Conservation (phyloP, 1,139 yeast genomes). For the Geotrichum klebahnii region DNA sequence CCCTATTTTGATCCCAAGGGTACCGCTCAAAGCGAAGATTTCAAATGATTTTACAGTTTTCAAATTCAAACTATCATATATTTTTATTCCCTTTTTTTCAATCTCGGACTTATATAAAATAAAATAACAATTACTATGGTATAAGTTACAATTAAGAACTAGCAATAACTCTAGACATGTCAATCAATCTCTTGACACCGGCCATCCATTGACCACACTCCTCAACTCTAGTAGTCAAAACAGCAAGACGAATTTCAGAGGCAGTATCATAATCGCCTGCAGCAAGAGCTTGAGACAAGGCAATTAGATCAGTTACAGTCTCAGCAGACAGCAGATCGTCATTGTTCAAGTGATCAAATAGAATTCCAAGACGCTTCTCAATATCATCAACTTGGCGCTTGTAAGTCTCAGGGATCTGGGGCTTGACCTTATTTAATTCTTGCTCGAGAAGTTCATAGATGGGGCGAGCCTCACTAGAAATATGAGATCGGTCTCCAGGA, state of each 20-base stretch:
- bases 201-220: slow-evolving; percentile 92
- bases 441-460: slow-evolving; percentile 54
- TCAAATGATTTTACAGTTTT: no score
- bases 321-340: slow-evolving; percentile 59
- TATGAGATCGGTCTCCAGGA: slow-evolving; percentile 67
- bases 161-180: slow-evolving; percentile 48
- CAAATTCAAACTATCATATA: no score
- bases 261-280: slow-evolving; percentile 60
- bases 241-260: slow-evolving; percentile 46
- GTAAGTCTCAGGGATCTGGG: slow-evolving; percentile 71
- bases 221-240: slow-evolving; percentile 61
- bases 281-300: slow-evolving; percentile 51
- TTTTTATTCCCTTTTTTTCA: neutral
- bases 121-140: neutral
- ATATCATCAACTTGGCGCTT: slow-evolving; percentile 74
- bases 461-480: slow-evolving; percentile 55
- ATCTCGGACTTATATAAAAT: neutral
- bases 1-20: slow-evolving; percentile 52
- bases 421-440: slow-evolving; percentile 60
- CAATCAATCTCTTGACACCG: slow-evolving; percentile 84
- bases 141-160: neutral
- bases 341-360: slow-evolving; percentile 77
- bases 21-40: slow-evolving; percentile 43
- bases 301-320: slow-evolving; percentile 53
- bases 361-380: slow-evolving; percentile 70